A percentile compares a stretch with the other conserved stretches of the same genome.
Evolutionary conservation across 495 filamentous ascomycete species (phyloP).

Genomic region (Cercophora sp.): DNA sequence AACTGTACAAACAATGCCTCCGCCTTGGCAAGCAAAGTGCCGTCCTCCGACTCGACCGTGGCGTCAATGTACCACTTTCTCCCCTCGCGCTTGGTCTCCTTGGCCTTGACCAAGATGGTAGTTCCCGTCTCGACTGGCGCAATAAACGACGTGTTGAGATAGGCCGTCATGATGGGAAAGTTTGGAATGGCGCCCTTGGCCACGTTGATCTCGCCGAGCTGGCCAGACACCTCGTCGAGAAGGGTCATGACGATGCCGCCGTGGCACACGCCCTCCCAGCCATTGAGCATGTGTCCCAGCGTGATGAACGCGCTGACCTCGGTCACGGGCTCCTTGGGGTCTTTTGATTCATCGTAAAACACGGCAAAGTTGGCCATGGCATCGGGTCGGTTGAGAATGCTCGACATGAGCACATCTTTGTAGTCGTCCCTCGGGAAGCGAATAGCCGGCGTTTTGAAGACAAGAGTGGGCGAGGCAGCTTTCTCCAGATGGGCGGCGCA

Average conservation of each 20-base stretch:
- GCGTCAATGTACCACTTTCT: slow-evolving; percentile 46
- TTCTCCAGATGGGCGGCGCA: slow-evolving; percentile 49
- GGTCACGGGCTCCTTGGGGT: slow-evolving; percentile 27
- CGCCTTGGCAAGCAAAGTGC: slow-evolving; percentile 38
- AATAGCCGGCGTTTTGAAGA: slow-evolving; percentile 28
- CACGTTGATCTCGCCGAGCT: slow-evolving; percentile 46
- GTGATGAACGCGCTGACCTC: slow-evolving; percentile 46
- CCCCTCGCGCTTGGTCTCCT: slow-evolving; percentile 35
- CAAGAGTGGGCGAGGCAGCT: slow-evolving; percentile 25
- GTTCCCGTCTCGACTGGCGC: slow-evolving; percentile 51
- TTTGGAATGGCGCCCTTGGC: slow-evolving; percentile 21
- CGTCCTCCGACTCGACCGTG: slow-evolving; percentile 38
- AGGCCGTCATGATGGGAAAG: slow-evolving; percentile 48
- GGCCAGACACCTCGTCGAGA: slow-evolving; percentile 52
- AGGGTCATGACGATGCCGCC: slow-evolving; percentile 59
- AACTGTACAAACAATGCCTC: slow-evolving; percentile 45
- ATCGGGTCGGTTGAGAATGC: slow-evolving; percentile 48
- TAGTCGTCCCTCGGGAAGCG: slow-evolving; percentile 38
- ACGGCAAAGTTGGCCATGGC: slow-evolving; percentile 50
- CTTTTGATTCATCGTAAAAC: slow-evolving; percentile 35
- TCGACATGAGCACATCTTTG: slow-evolving; percentile 54
- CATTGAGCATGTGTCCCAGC: slow-evolving; percentile 54
- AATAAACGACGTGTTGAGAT: slow-evolving; percentile 54
- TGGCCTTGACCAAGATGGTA: slow-evolving; percentile 48
- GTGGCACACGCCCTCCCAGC: slow-evolving; percentile 54